These are phyloP conservation scores for Diaporthe ilicicola DNA, from an alignment of 2,329 filamentous ascomycete genomes.

Conservation along the genomic window DNA sequence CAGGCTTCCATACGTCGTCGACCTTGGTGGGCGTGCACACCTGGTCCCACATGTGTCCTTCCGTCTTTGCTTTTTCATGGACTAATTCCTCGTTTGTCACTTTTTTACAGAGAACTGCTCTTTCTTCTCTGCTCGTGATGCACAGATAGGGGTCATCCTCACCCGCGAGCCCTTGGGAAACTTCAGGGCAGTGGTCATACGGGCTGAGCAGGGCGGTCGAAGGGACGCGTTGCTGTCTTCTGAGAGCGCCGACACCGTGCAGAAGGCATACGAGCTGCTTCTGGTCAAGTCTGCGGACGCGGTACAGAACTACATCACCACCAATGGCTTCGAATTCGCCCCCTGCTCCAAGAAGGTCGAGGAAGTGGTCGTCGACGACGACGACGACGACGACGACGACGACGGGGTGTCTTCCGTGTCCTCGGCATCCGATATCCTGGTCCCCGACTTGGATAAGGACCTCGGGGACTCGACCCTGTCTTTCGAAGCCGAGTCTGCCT, in stretches of 20 bases:
- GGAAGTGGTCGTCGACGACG: slow-evolving; percentile 24
- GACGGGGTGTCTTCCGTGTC: slow-evolving; percentile 21
- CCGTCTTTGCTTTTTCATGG: not conserved
- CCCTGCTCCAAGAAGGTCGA: slow-evolving; percentile 29
- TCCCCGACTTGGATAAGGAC: slow-evolving; percentile 15
- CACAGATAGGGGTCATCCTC: slow-evolving; percentile 36
- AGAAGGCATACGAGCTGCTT: slow-evolving; percentile 47
- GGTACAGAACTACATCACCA: slow-evolving; percentile 44
- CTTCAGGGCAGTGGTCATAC: slow-evolving; percentile 40
- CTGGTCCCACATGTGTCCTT: not conserved
- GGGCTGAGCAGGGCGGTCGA: slow-evolving; percentile 38
- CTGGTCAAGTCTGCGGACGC: slow-evolving; percentile 49
- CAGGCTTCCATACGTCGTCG: not conserved
- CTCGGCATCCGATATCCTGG: slow-evolving; percentile 8
- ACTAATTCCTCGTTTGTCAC: not conserved
- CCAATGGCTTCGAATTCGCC: slow-evolving; percentile 44
- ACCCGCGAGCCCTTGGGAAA: slow-evolving; percentile 39
- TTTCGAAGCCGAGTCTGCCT: slow-evolving; percentile 30
- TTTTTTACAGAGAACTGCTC: slow-evolving; percentile 40
- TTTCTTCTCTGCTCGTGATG: slow-evolving; percentile 38
- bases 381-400: slow-evolving; percentile 34
- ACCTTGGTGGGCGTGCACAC: not conserved
- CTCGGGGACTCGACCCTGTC: slow-evolving; percentile 24
- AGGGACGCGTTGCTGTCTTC: slow-evolving; percentile 41
- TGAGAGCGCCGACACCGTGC: slow-evolving; percentile 41